Evolutionary conservation across 129 eudicot genomes (phyloP), one percentile per base, ranked within the genome.

Genomic region (Silybum marianum): DNA sequence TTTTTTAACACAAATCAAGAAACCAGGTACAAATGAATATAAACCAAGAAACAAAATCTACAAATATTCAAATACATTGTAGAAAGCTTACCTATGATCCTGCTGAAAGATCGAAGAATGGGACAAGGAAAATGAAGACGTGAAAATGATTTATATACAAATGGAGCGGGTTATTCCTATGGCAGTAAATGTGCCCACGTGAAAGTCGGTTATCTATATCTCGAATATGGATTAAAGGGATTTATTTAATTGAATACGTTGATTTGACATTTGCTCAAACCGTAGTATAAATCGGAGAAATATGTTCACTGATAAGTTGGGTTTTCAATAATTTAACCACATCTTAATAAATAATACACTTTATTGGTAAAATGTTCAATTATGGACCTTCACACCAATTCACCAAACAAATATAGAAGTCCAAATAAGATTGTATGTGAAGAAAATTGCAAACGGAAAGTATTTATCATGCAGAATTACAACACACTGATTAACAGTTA

Each of bases 101-200:
- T 14, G 46, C 19, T 76, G 48, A 76, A 60, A 32, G 80, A 76
- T 54, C 65, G 80, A 58, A 76, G 54, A 76, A 76, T 32, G 80
- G 80, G 71, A 60, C 71, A 60, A 18, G 32, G 32, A 19, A 58
- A 32, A 76, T 6, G 19, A 76, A 71, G 71, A 34, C 21, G 32
- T 0, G 30, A n/a, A 58, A 44, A 60, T 60, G 80, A 69, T 76
- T 30, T 76, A 76, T 76, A 76, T 75, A 75, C 42, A 75, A 18
- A 26, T 32, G 7, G 24, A 68, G 21, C 32, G 9, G 13, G 18
- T 32, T 19, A 58, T 34, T 76, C 38, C 5, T 60, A 44, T 32
- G 80, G 80, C 51, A 26, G 51, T 72, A 39, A 38, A 72, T 72
- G 10, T 51, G 63, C 9, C 7, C 63, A 51, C 3, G 21, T 51